These are phyloP conservation scores for Candida ortonii DNA, from an alignment of 805 yeast genomes.

Conservation along the genomic window DNA sequence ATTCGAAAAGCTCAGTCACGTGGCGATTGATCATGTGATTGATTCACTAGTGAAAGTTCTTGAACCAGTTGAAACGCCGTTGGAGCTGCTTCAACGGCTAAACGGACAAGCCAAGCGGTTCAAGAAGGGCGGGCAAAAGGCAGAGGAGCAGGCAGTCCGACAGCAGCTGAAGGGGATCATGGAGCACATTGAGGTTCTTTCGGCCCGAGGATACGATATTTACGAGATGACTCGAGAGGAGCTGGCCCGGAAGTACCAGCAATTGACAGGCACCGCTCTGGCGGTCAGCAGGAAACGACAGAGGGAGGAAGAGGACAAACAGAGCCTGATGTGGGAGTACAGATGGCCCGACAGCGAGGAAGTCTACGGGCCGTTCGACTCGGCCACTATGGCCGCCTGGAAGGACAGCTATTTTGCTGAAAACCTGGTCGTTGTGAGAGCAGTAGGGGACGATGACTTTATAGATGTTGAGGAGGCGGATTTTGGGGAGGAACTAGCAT, in stretches of 20 bases:
- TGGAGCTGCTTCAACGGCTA: conserved; percentile 51
- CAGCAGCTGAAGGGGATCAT: conserved; percentile 40
- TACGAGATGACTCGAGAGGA: conserved; percentile 60
- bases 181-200: conserved; percentile 44
- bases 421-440: conserved; percentile 41
- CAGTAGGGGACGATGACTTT: conserved; percentile 19
- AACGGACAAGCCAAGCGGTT: conserved; percentile 24
- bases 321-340: conserved; percentile 19
- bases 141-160: conserved; percentile 20
- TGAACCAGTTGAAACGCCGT: conserved; percentile 58
- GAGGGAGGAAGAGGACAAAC: conserved; percentile 28
- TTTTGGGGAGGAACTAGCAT: background rate
- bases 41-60: conserved; percentile 39
- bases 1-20: conserved; percentile 12
- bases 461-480: conserved; percentile 7
- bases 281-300: conserved; percentile 7
- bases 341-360: conserved; percentile 27
- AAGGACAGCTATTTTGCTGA: conserved; percentile 43
- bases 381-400: conserved; percentile 58
- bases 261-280: conserved; percentile 38
- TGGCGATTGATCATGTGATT: conserved; percentile 24
- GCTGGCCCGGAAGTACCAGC: conserved; percentile 42
- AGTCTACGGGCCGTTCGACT: conserved; percentile 48
- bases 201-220: conserved; percentile 42
- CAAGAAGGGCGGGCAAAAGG: conserved; percentile 17